Conservation (phyloP, 345 rosid species). For the Psidium guajava region DNA sequence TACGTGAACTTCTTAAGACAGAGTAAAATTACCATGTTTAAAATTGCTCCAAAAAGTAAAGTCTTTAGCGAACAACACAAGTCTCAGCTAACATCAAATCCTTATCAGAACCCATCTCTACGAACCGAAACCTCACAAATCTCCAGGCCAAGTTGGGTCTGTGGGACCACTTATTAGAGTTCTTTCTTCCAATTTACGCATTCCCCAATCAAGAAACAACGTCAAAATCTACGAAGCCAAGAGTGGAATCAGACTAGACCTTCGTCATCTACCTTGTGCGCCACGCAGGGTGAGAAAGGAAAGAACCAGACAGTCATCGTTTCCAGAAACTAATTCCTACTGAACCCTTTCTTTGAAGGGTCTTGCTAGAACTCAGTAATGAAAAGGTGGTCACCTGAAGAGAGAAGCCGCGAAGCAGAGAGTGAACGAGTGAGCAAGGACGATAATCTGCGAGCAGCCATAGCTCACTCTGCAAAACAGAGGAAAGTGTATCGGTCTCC, state of each 20-base stretch:
- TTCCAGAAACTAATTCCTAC: not conserved
- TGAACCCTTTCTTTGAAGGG: not conserved
- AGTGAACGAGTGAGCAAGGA: constrained; percentile 18
- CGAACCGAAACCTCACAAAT: not conserved
- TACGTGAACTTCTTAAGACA: not conserved
- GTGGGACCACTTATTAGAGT: not conserved
- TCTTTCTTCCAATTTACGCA: not conserved
- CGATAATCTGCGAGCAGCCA: constrained; percentile 42
- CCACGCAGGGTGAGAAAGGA: not conserved
- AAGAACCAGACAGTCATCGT: not conserved
- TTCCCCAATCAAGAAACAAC: not conserved
- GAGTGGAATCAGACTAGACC: not conserved
- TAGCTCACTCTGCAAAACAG: constrained; percentile 4
- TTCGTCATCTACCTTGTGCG: not conserved
- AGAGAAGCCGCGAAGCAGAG: constrained; percentile 15
- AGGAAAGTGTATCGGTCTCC: not conserved
- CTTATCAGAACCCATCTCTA: not conserved
- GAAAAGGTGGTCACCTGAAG: not conserved
- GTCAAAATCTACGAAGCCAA: not conserved
- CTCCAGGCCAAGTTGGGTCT: not conserved
- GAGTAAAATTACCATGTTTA: not conserved
- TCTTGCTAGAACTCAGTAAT: not conserved
- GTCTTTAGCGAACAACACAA: not conserved
- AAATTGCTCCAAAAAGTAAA: not conserved
- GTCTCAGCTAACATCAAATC: not conserved